Percentiles rank a stretch among this genome's conserved stretches.
Evolutionary conservation across 2,329 filamentous ascomycete genomes (phyloP).

Genomic region (Arthroderma sp.): DNA sequence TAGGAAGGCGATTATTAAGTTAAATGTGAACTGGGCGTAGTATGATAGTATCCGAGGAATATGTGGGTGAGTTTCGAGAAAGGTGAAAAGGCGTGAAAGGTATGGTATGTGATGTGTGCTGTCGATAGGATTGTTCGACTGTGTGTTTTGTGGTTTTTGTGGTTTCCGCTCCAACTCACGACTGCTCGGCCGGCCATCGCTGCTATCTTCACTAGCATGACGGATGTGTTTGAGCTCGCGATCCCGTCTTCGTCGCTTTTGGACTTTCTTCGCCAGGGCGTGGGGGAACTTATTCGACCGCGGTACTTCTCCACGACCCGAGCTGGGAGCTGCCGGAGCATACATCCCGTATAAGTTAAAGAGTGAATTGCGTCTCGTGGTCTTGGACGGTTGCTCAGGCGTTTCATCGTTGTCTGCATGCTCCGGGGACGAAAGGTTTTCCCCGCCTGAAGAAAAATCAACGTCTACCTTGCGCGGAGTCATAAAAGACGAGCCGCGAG

Average conservation of each 20-base stretch:
- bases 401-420: conserved; percentile 39
- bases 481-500: conserved; percentile 34
- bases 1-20: conserved; percentile 37
- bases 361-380: conserved; percentile 29
- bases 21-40: conserved; percentile 51
- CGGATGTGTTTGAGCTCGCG: conserved; percentile 33
- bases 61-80: conserved; percentile 53
- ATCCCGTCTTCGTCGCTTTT: conserved; percentile 41
- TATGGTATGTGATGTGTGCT: conserved; percentile 17
- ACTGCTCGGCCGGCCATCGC: conserved; percentile 27
- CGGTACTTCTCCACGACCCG: conserved; percentile 55
- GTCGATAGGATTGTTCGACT: background rate
- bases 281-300: conserved; percentile 39
- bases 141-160: background rate
- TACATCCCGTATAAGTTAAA: conserved; percentile 34
- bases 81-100: conserved; percentile 45
- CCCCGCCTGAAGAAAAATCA: conserved; percentile 38
- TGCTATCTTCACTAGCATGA: conserved; percentile 35
- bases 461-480: conserved; percentile 39
- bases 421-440: conserved; percentile 37
- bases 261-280: conserved; percentile 33
- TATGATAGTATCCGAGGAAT: conserved; percentile 54
- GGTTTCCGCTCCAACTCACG: conserved; percentile 20
- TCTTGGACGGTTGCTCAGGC: conserved; percentile 29
- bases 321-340: conserved; percentile 28